Evolutionary conservation across 176 grass and related monocot species (phyloP), one percentile per base, ranked within the genome.

Genomic region (Eragrostis nindensis): DNA sequence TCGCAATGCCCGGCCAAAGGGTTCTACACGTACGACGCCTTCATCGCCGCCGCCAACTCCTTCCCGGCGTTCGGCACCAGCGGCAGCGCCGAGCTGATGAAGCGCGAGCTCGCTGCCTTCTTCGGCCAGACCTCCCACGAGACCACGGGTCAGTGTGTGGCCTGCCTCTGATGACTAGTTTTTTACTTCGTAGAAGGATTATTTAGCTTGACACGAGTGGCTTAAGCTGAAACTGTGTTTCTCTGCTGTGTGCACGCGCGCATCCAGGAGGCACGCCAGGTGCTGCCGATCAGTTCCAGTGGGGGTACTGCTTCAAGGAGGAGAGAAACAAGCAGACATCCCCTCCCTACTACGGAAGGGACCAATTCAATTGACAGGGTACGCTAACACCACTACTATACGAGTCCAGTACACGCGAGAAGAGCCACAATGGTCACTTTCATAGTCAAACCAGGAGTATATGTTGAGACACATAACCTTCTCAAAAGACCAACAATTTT

Each of bases 71-170:
- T 88, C 78, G 86, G 78, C 67, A 85, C 78, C n/a, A 75, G 44
- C 52, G 78, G 90, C n/a, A 18, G 49, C 49, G 49, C 13, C 15
- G 63, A 24, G 29, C 3, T 18, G 0, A 30, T 26, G 3, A 68
- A 64, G 63, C 79, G 79, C n/a, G 82, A 92, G 62, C 74, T 92
- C 79, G 86, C 90, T 5, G 82, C 90, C 22, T 92, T 92, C 86
- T 86, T 92, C 44, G 90, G 63, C 12, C 68, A 88, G 79, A 89
- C 86, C 65, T 92, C 90, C 13, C 86, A 92, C 30, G 86, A 92
- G 26, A 92, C 90, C 44, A 89, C 83, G 11, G 86, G 86, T 92
- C 49, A 18, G 49, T 36, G 32, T 2, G 2, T 36, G 32, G 4
- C 32, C n/a, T n/a, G n/a, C n/a, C n/a, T n/a, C n/a, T 36, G 32